phyloP scores from a whole-genome alignment of 2,329 filamentous ascomycete genomes.

The Colletotrichum sublineola region DNA sequence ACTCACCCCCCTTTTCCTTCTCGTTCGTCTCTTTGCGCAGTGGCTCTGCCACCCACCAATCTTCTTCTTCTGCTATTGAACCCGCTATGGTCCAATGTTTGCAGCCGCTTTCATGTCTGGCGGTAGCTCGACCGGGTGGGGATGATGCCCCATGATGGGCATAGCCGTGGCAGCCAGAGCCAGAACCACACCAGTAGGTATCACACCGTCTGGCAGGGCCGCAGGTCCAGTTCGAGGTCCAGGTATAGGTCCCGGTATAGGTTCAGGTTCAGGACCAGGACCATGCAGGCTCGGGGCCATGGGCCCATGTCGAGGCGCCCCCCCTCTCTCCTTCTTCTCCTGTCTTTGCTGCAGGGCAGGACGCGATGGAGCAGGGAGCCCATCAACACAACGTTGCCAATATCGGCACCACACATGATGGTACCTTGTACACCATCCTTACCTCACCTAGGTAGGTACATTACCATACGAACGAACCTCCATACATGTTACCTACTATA shows the following conservation, averaged over 20 bases:
- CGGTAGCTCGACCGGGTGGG: conserved; percentile 10
- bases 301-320: conserved; percentile 18
- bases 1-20: conserved; percentile 7
- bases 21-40: not conserved
- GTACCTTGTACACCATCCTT: not conserved
- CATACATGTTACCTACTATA: too few relatives aligned
- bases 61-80: conserved; percentile 29
- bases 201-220: conserved; percentile 12
- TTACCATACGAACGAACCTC: too few relatives aligned
- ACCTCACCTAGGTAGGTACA: too few relatives aligned
- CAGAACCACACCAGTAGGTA: not conserved
- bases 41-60: conserved; percentile 17
- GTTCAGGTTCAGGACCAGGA: conserved; percentile 8
- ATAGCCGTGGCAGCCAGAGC: conserved; percentile 1
- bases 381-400: not conserved
- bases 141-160: conserved; percentile 11
- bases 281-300: conserved; percentile 19
- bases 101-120: conserved; percentile 12
- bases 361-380: conserved; percentile 5
- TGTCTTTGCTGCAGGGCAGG: not conserved
- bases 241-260: conserved; percentile 18
- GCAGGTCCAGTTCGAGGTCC: conserved; percentile 17
- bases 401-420: not conserved
- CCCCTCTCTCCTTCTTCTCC: not conserved
- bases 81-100: conserved; percentile 32